These are phyloP conservation scores for Quercus bicolor DNA, from an alignment of 306 rosid genomes.

Conservation along the genomic window DNA sequence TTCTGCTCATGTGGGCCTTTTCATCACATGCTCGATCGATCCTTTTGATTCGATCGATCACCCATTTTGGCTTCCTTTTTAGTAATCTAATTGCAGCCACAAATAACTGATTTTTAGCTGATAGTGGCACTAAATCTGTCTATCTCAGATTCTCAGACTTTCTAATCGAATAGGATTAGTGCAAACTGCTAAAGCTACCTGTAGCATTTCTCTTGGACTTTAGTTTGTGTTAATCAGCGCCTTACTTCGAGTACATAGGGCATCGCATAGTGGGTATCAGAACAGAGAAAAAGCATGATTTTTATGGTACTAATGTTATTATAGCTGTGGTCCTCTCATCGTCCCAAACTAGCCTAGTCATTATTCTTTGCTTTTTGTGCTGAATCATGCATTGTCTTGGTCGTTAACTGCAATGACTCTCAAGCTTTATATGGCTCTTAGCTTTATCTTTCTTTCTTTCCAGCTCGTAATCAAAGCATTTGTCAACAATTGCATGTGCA, in stretches of 20 bases:
- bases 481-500: conserved; percentile 27
- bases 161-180: too few species aligned
- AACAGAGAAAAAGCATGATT: not conserved
- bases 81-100: not conserved
- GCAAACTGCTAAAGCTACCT: too few species aligned
- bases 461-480: conserved; percentile 22
- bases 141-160: too few species aligned
- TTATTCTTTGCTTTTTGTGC: conserved; percentile 2
- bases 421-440: not conserved
- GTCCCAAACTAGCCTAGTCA: not conserved
- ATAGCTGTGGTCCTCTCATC: conserved; percentile 22
- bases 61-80: not conserved
- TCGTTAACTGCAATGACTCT: conserved; percentile 4
- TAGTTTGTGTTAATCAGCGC: too few species aligned
- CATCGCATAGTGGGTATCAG: not conserved
- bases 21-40: conserved; percentile 23
- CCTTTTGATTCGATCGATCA: conserved; percentile 1
- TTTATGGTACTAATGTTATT: not conserved
- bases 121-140: not conserved
- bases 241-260: not conserved
- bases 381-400: conserved; percentile 10
- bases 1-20: conserved; percentile 30
- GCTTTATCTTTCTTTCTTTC: conserved; percentile 15
- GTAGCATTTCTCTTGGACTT: too few species aligned
- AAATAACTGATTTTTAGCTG: not conserved